Percentiles rank a stretch among this genome's conserved stretches.
Conservation (phyloP, 2,329 filamentous ascomycete genomes). For the Cordyceps tenuipes region DNA sequence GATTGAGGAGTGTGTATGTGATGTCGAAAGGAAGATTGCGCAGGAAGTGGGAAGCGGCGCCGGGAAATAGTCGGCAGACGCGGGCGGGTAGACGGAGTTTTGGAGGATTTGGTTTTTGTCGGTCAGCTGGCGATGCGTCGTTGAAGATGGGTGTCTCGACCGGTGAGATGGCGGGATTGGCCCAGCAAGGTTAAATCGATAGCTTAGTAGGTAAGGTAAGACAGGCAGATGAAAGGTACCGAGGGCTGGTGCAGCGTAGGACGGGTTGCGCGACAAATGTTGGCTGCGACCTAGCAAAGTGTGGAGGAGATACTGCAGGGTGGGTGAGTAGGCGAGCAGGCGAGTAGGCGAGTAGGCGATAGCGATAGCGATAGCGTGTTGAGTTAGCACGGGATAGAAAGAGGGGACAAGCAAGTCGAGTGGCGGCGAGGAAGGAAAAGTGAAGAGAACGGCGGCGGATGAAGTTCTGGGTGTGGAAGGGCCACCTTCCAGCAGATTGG, state of each 20-base stretch:
- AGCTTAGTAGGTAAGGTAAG: background rate
- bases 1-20: background rate
- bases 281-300: background rate
- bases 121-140: background rate
- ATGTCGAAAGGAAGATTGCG: background rate
- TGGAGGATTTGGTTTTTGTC: background rate
- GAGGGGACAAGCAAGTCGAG: background rate
- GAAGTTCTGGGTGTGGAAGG: background rate
- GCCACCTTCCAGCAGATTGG: background rate
- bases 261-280: background rate
- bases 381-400: background rate
- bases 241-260: background rate
- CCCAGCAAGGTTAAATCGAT: background rate
- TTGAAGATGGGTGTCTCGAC: conserved; percentile 1
- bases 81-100: background rate
- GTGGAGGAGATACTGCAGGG: background rate
- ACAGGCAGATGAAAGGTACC: background rate
- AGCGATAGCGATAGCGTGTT: background rate
- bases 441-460: background rate
- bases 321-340: background rate
- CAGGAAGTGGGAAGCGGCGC: background rate
- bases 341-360: background rate
- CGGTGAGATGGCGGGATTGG: background rate
- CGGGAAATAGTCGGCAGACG: background rate
- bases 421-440: background rate